Base-by-base conservation (phyloP, 768 basidiomycete species). In the Naganishia onofrii region DNA sequence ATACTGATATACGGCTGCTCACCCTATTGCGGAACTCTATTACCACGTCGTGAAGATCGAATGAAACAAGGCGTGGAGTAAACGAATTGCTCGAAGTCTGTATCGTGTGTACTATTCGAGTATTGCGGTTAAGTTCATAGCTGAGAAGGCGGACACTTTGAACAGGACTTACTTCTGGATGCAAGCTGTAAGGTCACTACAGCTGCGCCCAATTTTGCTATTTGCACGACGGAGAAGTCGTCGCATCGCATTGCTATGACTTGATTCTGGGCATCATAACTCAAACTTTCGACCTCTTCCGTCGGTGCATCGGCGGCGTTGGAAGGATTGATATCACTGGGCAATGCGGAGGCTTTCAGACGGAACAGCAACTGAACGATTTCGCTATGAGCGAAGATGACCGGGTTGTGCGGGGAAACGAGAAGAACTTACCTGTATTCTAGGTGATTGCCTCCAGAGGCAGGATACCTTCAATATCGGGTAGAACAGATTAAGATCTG, bases 171-270 rank as follows among this genome's bases (percentile, higher is more conserved):
- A 58, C 57, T 36, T 36, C 36, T 34, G 31, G 57, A 58, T n/a
- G 57, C 57, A 34, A 58, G 57, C 57, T 58, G 57, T 21, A 58
- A n/a, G 19, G 57, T 58, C 10, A 38, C 57, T 19, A 36, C 57
- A 23, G 57, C 57, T 10, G 57, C 57, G 15, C 57, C 10, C 34
- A 58, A 31, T 34, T 36, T 58, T 19, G 57, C 57, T 23, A 58
- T 26, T 38, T 58, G 57, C 31, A 58, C n/a, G 1, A 58, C 31
- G 32, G 57, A 58, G 23, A 58, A 58, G 15, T 58, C 57, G 32
- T 58, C 57, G 34, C 57, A 58, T 12, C 36, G 15, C 34, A 58
- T 32, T 10, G 34, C 57, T 15, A 58, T 38, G 15, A 34, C 57
- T 12, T 38, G 57, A 34, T 58, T 58, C 32, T 58, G 57, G 5